These are phyloP conservation scores for Artemisia annua DNA, from an alignment of 129 eudicot species.

Conservation along the genomic window DNA sequence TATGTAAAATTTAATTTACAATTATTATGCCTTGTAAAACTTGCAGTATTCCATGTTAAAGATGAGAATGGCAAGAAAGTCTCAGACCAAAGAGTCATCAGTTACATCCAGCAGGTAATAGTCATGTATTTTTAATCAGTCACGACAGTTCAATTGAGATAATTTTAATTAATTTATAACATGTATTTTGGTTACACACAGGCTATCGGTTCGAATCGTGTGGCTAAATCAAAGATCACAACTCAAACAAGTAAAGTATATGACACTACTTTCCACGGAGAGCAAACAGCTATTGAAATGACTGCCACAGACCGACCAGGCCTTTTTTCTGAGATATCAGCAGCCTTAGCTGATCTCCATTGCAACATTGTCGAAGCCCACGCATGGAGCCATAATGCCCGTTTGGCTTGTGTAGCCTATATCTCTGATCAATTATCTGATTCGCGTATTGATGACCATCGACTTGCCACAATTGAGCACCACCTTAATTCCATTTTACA, in stretches of 20 bases:
- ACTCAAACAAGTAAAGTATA: slow-evolving; percentile 19
- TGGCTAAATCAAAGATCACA: slow-evolving; percentile 24
- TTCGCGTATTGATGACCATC: slow-evolving; percentile 49
- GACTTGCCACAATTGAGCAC: slow-evolving; percentile 58
- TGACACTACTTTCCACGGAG: slow-evolving; percentile 24
- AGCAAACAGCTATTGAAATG: slow-evolving; percentile 67
- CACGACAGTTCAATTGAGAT: not conserved
- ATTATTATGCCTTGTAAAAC: not conserved
- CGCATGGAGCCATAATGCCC: slow-evolving; percentile 82
- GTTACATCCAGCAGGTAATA: slow-evolving; percentile 63
- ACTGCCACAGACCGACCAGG: slow-evolving; percentile 76
- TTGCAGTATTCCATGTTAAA: slow-evolving; percentile 73
- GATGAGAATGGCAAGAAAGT: slow-evolving; percentile 66
- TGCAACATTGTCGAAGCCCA: slow-evolving; percentile 83
- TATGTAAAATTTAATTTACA: not conserved
- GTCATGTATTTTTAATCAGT: not conserved
- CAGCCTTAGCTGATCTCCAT: slow-evolving; percentile 70
- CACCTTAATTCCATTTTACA: slow-evolving; percentile 64
- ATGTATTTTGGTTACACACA: slow-evolving; percentile 17
- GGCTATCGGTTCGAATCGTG: slow-evolving; percentile 47
- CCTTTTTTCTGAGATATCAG: slow-evolving; percentile 79
- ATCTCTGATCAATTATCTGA: slow-evolving; percentile 51
- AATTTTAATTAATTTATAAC: not conserved
- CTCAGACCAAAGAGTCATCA: slow-evolving; percentile 50
- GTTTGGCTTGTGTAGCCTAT: slow-evolving; percentile 73